These are phyloP conservation scores for Populus hybrid DNA, from an alignment of 441 rosid species.

Conservation along the genomic window DNA sequence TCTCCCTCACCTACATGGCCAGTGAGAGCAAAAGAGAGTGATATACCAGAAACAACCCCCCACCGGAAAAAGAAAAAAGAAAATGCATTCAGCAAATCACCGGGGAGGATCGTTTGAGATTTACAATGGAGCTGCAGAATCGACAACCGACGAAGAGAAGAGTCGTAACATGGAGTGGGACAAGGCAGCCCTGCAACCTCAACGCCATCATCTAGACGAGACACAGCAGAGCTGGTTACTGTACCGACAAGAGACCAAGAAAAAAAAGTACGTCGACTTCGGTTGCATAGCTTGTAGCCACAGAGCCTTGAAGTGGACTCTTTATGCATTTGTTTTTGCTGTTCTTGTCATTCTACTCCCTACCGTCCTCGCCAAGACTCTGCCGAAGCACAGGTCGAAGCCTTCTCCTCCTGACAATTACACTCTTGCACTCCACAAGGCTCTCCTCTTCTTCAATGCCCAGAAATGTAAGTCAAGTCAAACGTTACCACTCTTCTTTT, in stretches of 20 bases:
- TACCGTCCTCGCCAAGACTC: slow-evolving; percentile 50
- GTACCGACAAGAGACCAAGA: slow-evolving; percentile 45
- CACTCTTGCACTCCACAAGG: slow-evolving; percentile 74
- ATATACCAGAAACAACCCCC: neutral
- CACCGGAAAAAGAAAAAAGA: neutral
- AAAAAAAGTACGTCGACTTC: slow-evolving; percentile 67
- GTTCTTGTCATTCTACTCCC: slow-evolving; percentile 58
- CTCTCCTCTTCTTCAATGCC: slow-evolving; percentile 81
- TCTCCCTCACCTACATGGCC: neutral
- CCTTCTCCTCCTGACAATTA: slow-evolving; percentile 71
- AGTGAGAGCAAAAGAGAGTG: neutral
- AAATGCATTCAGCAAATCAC: slow-evolving; percentile 57
- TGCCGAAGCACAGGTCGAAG: slow-evolving; percentile 44
- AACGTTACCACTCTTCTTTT: neutral
- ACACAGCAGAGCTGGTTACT: slow-evolving; percentile 89
- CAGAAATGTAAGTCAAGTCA: slow-evolving; percentile 66
- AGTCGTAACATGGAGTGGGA: slow-evolving; percentile 53
- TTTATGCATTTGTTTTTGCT: slow-evolving; percentile 35
- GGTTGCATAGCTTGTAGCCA: slow-evolving; percentile 65
- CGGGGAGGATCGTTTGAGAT: slow-evolving; percentile 87
- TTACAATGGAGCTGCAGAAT: slow-evolving; percentile 21
- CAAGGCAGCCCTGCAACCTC: slow-evolving; percentile 44
- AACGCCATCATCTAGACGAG: slow-evolving; percentile 45
- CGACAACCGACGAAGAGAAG: slow-evolving; percentile 37
- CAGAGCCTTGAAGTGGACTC: slow-evolving; percentile 49